Conservation (phyloP, 192 early-diverging fungal species). For the Mortierella antarctica region DNA sequence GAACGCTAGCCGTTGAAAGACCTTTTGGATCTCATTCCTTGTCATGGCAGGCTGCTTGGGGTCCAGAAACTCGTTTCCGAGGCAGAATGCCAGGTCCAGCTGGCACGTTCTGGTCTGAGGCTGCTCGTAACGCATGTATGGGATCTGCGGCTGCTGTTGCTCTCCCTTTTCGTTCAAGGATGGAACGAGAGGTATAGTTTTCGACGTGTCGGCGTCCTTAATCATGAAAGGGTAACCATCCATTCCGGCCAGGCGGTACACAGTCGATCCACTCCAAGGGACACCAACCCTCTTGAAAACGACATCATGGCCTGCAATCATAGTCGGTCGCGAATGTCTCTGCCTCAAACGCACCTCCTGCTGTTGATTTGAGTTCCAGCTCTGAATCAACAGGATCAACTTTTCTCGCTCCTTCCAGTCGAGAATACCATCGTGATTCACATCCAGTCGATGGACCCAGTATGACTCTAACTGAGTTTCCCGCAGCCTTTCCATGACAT, state of each 20-base stretch:
- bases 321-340: constrained; percentile 13
- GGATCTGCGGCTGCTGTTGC: constrained; percentile 11
- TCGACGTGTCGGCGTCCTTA: constrained; percentile 13
- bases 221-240: constrained; percentile 51
- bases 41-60: not conserved
- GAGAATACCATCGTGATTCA: constrained; percentile 41
- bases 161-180: not conserved
- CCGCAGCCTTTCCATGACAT: constrained; percentile 53
- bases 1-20: constrained; percentile 39
- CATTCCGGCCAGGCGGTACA: constrained; percentile 32
- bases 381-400: constrained; percentile 17
- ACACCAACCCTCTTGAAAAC: constrained; percentile 15
- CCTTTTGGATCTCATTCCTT: not conserved
- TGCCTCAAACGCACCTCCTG: not conserved
- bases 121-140: constrained; percentile 28
- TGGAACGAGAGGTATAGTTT: not conserved
- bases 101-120: constrained; percentile 31
- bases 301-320: constrained; percentile 12
- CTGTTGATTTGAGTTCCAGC: constrained; percentile 23
- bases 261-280: constrained; percentile 21
- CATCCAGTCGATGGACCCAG: constrained; percentile 41
- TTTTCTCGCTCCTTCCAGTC: constrained; percentile 38
- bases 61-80: constrained; percentile 42
- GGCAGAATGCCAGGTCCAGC: constrained; percentile 37
- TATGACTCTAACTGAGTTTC: constrained; percentile 55